Base-by-base conservation (phyloP, 1,284 basidiomycete species). In the Ustilago lituana region DNA sequence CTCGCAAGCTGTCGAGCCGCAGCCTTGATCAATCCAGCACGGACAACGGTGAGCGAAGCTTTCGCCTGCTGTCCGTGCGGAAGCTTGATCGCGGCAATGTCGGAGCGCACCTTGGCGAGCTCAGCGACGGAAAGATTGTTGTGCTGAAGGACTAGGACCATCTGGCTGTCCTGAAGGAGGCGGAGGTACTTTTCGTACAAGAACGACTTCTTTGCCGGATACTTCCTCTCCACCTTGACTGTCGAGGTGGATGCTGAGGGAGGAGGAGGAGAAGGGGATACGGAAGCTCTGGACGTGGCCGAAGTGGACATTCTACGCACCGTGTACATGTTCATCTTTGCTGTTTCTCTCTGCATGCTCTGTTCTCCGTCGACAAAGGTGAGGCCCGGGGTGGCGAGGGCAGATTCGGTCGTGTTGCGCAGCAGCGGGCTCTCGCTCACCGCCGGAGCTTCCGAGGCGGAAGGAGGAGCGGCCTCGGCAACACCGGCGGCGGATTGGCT, bases 321-420 rank as follows among this genome's bases (percentile, higher is more conserved):
- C 76, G 72, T 77, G 71, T 72, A 77, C 73, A 77, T 75, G 64
- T 77, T 77, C 68, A 76, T 77, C 71, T 77, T 77, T 46, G 54
- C 51, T 23, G 70, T 76, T 55, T 77, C 71, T 60, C 76, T 72
- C 62, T 68, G 54, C 43, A 67, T 57, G 31, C 62, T 68, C 33
- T 58, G 44, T 52, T 75, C 68, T 50, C 66, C 70, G 32, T 74
- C 73, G 33, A 61, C 55, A 48, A 67, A 75, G 22, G 36, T 45
- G 40, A 78, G 60, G 7, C 75, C 75, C 0, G 73, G 74, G 33
- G 76, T 78, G 49, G 56, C 49, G 24, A 74, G 36, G 24, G 76
- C 70, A 14, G 63, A 58, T 46, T 73, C 49, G 48, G 69, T 49
- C 19, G 61, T 74, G 54, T 17, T 66, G 43, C 69, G 64, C 17